Conservation (phyloP, 768 basidiomycete species). For the Chalciporus piperatus region DNA sequence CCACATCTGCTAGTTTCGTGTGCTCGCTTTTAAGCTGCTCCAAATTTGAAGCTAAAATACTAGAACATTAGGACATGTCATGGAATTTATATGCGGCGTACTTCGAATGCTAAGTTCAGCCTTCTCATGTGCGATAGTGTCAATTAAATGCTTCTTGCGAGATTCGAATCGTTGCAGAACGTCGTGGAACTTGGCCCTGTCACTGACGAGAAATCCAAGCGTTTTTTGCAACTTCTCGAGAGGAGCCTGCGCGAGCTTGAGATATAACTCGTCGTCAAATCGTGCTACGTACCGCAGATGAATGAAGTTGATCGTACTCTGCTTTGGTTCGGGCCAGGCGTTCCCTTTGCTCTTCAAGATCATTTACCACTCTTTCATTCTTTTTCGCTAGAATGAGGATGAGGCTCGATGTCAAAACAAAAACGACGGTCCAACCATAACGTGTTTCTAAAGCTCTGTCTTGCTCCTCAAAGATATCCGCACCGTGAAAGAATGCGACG, state of each 20-base stretch:
- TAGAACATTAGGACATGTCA: neutral
- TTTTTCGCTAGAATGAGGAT: conserved; percentile 51
- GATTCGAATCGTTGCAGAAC: conserved; percentile 69
- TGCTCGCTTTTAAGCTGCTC: conserved; percentile 65
- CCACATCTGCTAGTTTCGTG: conserved; percentile 56
- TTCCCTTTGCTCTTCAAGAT: conserved; percentile 57
- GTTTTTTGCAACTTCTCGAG: conserved; percentile 60
- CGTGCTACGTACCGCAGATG: conserved; percentile 49
- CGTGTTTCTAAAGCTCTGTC: conserved; percentile 70
- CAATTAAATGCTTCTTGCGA: conserved; percentile 63
- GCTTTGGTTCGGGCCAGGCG: conserved; percentile 44
- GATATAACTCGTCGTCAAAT: neutral
- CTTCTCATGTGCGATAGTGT: conserved; percentile 65
- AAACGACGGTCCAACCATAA: conserved; percentile 55
- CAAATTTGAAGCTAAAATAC: conserved; percentile 52
- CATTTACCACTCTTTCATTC: conserved; percentile 63
- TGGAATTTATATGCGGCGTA: conserved; percentile 26
- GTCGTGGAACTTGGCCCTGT: conserved; percentile 76
- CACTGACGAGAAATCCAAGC: conserved; percentile 62
- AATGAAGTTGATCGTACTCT: conserved; percentile 57
- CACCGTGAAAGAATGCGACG: conserved; percentile 60
- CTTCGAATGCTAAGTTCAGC: conserved; percentile 58
- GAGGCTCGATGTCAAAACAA: neutral
- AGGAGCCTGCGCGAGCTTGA: conserved; percentile 46
- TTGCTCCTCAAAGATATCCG: conserved; percentile 67